Conservation (phyloP, 345 rosid species). For the Lepidium sativum region DNA sequence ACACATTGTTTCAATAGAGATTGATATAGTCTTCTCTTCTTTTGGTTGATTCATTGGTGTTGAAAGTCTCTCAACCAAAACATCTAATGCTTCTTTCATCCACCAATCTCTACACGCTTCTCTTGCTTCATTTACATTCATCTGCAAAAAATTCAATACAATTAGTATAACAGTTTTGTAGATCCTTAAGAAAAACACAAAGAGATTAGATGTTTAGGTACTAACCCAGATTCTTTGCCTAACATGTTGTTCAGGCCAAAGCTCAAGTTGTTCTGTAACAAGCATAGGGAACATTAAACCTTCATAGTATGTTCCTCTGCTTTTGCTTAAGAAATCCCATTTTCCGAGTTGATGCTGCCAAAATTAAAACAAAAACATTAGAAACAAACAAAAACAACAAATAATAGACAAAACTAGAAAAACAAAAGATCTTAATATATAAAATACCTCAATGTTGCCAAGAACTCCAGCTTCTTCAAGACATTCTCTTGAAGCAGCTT, state of each 20-base stretch:
- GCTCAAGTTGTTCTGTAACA: constrained; percentile 73
- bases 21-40: constrained; percentile 19
- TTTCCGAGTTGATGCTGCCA: constrained; percentile 62
- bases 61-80: constrained; percentile 41
- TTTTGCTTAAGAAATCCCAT: constrained; percentile 82
- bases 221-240: constrained; percentile 72
- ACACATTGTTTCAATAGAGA: constrained; percentile 29
- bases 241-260: constrained; percentile 72
- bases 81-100: constrained; percentile 93
- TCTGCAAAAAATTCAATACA: constrained; percentile 23
- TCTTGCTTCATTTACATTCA: constrained; percentile 58
- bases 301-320: constrained; percentile 76
- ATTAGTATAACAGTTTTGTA: not conserved
- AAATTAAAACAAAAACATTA: not conserved
- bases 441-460: constrained; percentile 61
- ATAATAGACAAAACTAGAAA: not conserved
- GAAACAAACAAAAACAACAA: not conserved
- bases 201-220: not conserved
- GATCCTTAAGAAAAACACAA: not conserved
- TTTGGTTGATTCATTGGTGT: constrained; percentile 20
- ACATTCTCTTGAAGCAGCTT: constrained; percentile 80
- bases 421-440: not conserved
- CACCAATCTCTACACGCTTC: constrained; percentile 85
- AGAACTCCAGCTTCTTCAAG: constrained; percentile 87
- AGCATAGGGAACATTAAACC: constrained; percentile 88